Conservation (phyloP, 352 stramenopile species). For the Aphanomyces stellatus region DNA sequence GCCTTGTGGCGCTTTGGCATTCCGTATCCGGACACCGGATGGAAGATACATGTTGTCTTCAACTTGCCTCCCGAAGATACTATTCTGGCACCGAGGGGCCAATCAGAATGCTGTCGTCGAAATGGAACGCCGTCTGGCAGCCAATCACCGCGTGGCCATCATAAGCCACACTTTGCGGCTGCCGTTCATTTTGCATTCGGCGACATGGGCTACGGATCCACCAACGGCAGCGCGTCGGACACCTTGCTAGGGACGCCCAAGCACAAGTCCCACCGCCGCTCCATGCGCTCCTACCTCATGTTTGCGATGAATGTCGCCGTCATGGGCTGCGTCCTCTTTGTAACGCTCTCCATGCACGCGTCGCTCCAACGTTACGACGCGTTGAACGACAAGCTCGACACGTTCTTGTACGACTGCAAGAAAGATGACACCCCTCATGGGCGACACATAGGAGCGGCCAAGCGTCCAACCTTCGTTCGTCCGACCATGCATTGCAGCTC, state of each 20-base stretch:
- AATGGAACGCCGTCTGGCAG: too few species aligned
- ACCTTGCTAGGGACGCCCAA: not conserved
- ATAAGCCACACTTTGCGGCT: too few species aligned
- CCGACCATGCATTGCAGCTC: too few species aligned
- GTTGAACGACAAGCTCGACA: not conserved
- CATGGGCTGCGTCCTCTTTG: not conserved
- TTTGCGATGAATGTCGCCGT: not conserved
- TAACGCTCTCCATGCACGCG: not conserved
- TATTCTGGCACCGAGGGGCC: too few species aligned
- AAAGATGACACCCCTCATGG: not conserved
- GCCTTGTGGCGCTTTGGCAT: too few species aligned
- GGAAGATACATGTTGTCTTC: too few species aligned
- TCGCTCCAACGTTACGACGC: not conserved
- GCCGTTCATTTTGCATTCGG: not conserved
- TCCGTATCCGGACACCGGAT: too few species aligned
- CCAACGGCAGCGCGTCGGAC: not conserved
- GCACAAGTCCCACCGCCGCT: not conserved
- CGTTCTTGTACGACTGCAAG: not conserved
- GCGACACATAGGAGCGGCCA: not conserved
- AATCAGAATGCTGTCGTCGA: too few species aligned
- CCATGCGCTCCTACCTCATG: not conserved
- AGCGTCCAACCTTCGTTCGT: too few species aligned
- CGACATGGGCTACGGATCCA: not conserved
- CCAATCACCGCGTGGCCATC: too few species aligned
- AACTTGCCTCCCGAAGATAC: too few species aligned